These are phyloP conservation scores for Plasmodium malariae DNA, from an alignment of 169 alveolate species.

Conservation along the genomic window DNA sequence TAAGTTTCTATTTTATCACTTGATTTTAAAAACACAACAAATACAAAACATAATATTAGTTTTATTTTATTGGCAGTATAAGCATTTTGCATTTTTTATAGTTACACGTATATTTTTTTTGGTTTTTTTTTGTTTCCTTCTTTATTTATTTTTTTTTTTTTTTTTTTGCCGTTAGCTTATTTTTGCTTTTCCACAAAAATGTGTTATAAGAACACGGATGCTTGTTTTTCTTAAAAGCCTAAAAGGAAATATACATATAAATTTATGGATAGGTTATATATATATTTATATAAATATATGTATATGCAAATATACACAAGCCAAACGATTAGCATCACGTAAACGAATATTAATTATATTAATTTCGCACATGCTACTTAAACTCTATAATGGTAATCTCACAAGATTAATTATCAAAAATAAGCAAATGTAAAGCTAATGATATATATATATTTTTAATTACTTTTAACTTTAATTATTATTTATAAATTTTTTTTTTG, in stretches of 20 bases:
- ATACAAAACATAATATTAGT: conserved; percentile 31
- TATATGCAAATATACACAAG: no score
- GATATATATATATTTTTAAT: no score
- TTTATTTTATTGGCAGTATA: conserved; percentile 27
- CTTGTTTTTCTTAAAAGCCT: not conserved
- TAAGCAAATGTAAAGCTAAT: no score
- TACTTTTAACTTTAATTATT: no score
- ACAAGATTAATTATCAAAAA: no score
- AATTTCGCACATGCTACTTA: no score
- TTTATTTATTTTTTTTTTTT: not conserved
- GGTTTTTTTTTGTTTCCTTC: not conserved
- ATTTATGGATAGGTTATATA: not conserved
- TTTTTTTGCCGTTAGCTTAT: not conserved
- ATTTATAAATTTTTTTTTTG: no score
- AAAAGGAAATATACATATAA: conserved; percentile 22
- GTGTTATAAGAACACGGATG: not conserved
- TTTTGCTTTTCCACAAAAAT: not conserved
- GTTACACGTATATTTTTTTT: conserved; percentile 22
- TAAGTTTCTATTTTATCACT: conserved; percentile 39
- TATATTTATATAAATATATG: conserved; percentile 11
- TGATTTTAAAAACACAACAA: conserved; percentile 32
- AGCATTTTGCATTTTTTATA: conserved; percentile 73
- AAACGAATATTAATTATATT: no score
- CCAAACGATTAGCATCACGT: no score
- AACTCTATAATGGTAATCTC: no score